A percentile compares a stretch with the other conserved stretches of the same genome.
Conservation (phyloP, 2,329 filamentous ascomycete genomes). For the Fusarium sp. region DNA sequence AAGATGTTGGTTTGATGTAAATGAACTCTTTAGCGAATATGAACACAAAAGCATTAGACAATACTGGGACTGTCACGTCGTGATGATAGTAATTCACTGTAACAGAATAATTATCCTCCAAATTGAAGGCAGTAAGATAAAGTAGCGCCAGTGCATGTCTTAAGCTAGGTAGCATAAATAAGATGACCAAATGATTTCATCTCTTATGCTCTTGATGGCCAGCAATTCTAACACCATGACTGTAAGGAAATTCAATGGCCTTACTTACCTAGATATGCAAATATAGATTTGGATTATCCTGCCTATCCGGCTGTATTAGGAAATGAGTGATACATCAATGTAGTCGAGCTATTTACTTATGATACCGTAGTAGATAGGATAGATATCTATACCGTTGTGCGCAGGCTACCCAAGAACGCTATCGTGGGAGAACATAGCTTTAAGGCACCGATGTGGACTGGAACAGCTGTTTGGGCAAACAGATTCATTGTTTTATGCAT, state of each 20-base stretch:
- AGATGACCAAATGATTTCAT: neutral
- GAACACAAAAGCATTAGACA: neutral
- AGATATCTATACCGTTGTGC: neutral
- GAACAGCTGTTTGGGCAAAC: neutral
- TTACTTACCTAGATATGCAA: neutral
- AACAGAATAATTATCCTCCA: neutral
- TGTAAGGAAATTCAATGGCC: neutral
- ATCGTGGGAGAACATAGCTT: neutral
- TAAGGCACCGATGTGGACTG: neutral
- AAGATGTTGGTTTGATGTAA: neutral
- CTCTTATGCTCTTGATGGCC: neutral
- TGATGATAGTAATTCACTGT: neutral
- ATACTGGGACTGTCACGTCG: neutral
- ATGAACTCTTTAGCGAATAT: constrained; percentile 6
- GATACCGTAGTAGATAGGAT: neutral
- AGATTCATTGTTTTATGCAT: neutral
- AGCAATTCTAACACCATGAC: neutral
- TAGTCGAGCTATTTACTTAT: neutral
- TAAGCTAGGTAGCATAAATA: neutral
- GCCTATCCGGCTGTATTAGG: neutral
- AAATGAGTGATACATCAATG: no score
- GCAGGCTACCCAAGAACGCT: neutral
- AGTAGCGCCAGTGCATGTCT: neutral
- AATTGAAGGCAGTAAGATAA: neutral
- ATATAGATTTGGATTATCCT: neutral